Conservation (phyloP, 371 early-diverging fungal genomes). For the Batrachochytrium dendrobatidis region DNA sequence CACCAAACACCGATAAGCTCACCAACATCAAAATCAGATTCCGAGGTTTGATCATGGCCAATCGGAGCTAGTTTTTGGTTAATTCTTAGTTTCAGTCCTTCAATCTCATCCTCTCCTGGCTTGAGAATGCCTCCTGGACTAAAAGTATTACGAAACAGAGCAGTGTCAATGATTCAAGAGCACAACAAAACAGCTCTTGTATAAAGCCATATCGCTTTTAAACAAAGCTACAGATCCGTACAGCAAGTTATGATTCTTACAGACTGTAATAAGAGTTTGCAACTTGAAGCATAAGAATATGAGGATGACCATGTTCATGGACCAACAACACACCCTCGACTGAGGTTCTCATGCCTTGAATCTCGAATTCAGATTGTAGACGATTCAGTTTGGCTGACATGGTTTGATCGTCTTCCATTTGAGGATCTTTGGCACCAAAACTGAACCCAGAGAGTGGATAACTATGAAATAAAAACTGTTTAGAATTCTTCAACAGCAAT, state of each 20-base stretch:
- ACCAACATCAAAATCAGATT: constrained; percentile 60
- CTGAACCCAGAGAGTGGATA: constrained; percentile 45
- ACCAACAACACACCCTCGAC: constrained; percentile 73
- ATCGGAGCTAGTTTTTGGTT: constrained; percentile 43
- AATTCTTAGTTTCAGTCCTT: constrained; percentile 58
- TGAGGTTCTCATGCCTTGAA: constrained; percentile 58
- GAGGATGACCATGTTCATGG: constrained; percentile 77
- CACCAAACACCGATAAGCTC: constrained; percentile 70
- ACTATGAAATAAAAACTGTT: constrained; percentile 15
- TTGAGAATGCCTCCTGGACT: constrained; percentile 68
- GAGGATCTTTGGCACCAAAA: constrained; percentile 68
- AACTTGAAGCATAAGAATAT: constrained; percentile 70
- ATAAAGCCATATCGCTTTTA: background rate
- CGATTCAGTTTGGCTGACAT: constrained; percentile 57
- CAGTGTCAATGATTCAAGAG: background rate
- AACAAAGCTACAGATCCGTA: background rate
- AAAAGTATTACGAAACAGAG: background rate
- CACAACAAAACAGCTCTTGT: background rate
- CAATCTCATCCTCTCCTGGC: constrained; percentile 64
- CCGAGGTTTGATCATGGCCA: constrained; percentile 9
- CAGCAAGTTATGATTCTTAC: constrained; percentile 44
- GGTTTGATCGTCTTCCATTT: constrained; percentile 66
- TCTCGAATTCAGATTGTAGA: constrained; percentile 57
- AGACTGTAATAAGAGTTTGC: constrained; percentile 69
- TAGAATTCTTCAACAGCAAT: no score